These are phyloP conservation scores for Panus rudis DNA, from an alignment of 768 basidiomycete genomes.

Conservation along the genomic window DNA sequence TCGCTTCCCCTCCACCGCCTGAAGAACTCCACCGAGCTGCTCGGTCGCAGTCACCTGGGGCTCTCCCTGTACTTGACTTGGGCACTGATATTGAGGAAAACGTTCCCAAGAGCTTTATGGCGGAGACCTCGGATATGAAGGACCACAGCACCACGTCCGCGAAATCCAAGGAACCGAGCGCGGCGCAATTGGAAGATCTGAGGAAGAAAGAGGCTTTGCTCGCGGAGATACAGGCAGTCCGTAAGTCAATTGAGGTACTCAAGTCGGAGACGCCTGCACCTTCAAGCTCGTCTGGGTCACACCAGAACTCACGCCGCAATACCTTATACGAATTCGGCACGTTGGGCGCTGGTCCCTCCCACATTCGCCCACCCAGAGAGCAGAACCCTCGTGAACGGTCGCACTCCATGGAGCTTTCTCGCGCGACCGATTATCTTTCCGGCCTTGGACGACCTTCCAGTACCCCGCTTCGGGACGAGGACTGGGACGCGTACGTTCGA, in stretches of 20 bases:
- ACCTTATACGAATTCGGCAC: slow-evolving; percentile 59
- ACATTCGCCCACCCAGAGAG: slow-evolving; percentile 64
- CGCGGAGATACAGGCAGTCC: slow-evolving; percentile 72
- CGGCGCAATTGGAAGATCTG: slow-evolving; percentile 47
- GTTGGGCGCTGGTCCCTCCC: slow-evolving; percentile 36
- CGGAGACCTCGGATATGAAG: slow-evolving; percentile 33
- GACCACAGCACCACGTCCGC: slow-evolving; percentile 10
- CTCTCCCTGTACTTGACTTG: slow-evolving; percentile 66
- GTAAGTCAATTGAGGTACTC: slow-evolving; percentile 70
- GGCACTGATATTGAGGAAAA: slow-evolving; percentile 69
- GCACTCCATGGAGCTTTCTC: slow-evolving; percentile 65
- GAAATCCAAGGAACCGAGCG: slow-evolving; percentile 18
- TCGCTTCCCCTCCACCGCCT: slow-evolving; percentile 52
- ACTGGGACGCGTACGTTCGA: slow-evolving; percentile 83
- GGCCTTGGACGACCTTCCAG: slow-evolving; percentile 65
- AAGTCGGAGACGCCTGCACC: slow-evolving; percentile 65
- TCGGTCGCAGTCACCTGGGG: slow-evolving; percentile 47
- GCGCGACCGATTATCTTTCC: slow-evolving; percentile 37
- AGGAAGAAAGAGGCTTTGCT: slow-evolving; percentile 66
- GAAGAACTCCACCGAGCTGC: slow-evolving; percentile 53
- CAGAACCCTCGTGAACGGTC: slow-evolving; percentile 61
- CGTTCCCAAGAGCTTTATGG: slow-evolving; percentile 65
- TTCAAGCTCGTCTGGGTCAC: slow-evolving; percentile 46
- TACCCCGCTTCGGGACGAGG: slow-evolving; percentile 64
- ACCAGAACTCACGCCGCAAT: slow-evolving; percentile 58